A percentile compares a stretch with the other conserved stretches of the same genome.
Evolutionary conservation across 306 rosid species (phyloP).

Genomic region (Elaeagnus macrophylla): DNA sequence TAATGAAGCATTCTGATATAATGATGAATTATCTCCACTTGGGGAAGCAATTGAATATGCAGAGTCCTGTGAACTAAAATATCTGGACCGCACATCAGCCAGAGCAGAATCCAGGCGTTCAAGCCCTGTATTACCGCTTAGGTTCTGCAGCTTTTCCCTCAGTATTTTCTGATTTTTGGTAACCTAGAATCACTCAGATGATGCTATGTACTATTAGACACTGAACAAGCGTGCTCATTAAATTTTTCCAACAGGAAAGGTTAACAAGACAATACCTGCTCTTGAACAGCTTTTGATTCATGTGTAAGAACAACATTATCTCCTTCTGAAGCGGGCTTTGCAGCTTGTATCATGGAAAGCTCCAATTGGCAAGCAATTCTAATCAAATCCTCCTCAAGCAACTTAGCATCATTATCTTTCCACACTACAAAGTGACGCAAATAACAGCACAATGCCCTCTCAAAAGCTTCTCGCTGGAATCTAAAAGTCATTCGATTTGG

Average conservation of each 20-base stretch:
- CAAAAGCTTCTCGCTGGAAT: conserved; percentile 79
- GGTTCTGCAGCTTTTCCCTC: conserved; percentile 68
- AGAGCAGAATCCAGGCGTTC: conserved; percentile 72
- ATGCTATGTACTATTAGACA: background rate
- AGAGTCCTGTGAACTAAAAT: conserved; percentile 35
- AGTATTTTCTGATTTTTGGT: conserved; percentile 58
- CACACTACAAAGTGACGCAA: conserved; percentile 73
- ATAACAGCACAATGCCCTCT: conserved; percentile 90
- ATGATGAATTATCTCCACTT: conserved; percentile 24
- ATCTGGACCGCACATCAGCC: conserved; percentile 62
- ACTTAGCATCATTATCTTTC: conserved; percentile 85
- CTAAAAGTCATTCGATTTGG: conserved; percentile 57
- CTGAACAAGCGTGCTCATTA: no score
- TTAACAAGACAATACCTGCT: conserved; percentile 45
- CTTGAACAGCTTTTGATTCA: conserved; percentile 71
- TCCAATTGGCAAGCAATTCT: conserved; percentile 91
- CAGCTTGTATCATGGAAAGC: conserved; percentile 76
- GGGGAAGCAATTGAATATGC: conserved; percentile 34
- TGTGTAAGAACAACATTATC: conserved; percentile 41
- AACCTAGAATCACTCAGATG: conserved; percentile 36
- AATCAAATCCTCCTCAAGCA: conserved; percentile 71
- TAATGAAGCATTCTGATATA: conserved; percentile 21
- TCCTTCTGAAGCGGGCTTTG: conserved; percentile 59
- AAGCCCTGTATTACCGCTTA: conserved; percentile 81
- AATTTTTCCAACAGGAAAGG: no score